Evolutionary conservation across 345 rosid species (phyloP).

Genomic region (Conringia planisiliqua): DNA sequence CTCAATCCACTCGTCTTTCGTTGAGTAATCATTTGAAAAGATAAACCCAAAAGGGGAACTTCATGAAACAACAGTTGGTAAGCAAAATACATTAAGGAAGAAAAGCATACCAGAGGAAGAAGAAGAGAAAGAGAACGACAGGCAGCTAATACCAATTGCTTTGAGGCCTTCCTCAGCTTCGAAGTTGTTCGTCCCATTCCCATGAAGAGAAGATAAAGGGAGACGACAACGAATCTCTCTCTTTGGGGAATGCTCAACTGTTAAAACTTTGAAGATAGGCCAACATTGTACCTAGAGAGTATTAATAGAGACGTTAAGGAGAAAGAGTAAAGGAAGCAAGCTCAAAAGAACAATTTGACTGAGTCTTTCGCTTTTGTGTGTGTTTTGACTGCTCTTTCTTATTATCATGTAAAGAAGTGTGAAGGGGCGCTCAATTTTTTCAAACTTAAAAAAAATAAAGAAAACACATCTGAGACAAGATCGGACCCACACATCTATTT

Average conservation of each 20-base stretch:
- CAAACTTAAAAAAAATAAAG: background rate
- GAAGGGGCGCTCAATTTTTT: background rate
- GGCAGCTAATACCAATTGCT: slow-evolving; percentile 61
- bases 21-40: background rate
- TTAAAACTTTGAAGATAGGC: background rate
- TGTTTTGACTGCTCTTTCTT: background rate
- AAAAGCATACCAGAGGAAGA: slow-evolving; percentile 35
- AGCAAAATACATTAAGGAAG: background rate
- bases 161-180: slow-evolving; percentile 61
- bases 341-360: background rate
- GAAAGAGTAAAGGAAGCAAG: background rate
- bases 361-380: background rate
- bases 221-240: background rate
- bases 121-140: slow-evolving; percentile 50
- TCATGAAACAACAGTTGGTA: background rate
- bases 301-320: slow-evolving; percentile 7
- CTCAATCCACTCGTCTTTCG: background rate
- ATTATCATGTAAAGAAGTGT: background rate
- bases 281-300: background rate
- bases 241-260: background rate
- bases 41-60: background rate
- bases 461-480: slow-evolving; percentile 3
- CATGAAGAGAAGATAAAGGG: background rate
- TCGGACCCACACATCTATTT: slow-evolving; percentile 10
- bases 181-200: slow-evolving; percentile 48